Evolutionary conservation across 805 yeast genomes (phyloP), one percentile per base, ranked within the genome.

Genomic region (Myxozyma geophila): DNA sequence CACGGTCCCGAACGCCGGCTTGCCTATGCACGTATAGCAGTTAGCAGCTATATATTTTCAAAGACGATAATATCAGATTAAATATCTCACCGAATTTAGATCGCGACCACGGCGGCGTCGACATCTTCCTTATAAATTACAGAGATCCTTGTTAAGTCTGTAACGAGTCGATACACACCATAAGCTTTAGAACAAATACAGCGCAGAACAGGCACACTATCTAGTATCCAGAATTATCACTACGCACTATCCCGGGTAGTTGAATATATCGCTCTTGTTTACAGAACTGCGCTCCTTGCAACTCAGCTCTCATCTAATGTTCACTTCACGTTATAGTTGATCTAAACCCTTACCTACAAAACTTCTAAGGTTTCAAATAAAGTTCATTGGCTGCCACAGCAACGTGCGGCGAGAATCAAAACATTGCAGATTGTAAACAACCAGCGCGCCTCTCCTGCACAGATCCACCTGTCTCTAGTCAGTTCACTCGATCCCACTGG

Each of bases 1-100:
- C 28, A 59, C 63, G n/a, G 58, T n/a, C 7, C 39, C 40, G 39
- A 12, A 59, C 15, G 63, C 52, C 15, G 58, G 49, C 36, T 58
- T 57, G 35, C 35, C 59, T 56, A 33, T n/a, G 21, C 13, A 39
- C 28, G n/a, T 37, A 47, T 36, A 13, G 2, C 10, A 23, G 28
- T 53, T 21, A 53, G 48, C 12, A 39, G 3, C 2, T 28, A 28
- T 28, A 28, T 9, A 50, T 33, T 3, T 36, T 48, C 52, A 19
- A 28, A 43, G 7, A 21, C 10, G 7, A 23, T 40, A 8, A 23
- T 9, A 53, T 19, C 5, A 21, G 9, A 8, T 40, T 15, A 9
- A 36, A 21, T 37, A n/a, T 7, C 56, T 53, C 48, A 53, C 56
- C 58, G 47, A 54, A 54, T 50, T 41, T 54, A 21, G 50, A 43